phyloP scores from a whole-genome alignment of 2,329 filamentous ascomycete species.

The Seiridium unicorne region DNA sequence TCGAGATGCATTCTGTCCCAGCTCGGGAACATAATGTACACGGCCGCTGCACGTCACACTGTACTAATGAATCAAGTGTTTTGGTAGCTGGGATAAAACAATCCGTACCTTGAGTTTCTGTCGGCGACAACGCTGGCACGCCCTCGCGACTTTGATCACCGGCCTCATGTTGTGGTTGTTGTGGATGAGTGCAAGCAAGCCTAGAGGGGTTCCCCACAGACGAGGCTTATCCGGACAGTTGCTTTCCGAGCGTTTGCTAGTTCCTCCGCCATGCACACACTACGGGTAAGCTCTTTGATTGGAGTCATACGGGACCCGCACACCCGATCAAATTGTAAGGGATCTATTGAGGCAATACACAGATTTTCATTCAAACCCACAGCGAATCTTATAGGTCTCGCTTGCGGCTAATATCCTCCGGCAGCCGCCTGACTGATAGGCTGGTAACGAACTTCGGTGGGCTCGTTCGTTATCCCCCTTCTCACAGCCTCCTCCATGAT shows the following conservation, averaged over 20 bases:
- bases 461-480: conserved; percentile 40
- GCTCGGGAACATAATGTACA: conserved; percentile 28
- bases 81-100: neutral
- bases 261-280: too few species aligned
- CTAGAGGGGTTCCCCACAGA: too few species aligned
- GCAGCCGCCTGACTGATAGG: neutral
- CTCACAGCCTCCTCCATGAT: conserved; percentile 54
- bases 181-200: too few species aligned
- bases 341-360: too few species aligned
- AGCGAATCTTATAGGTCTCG: too few species aligned
- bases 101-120: conserved; percentile 3
- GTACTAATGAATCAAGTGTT: neutral
- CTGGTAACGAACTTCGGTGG: neutral
- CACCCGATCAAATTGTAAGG: too few species aligned
- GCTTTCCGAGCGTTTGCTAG: too few species aligned
- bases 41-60: conserved; percentile 23
- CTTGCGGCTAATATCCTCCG: neutral
- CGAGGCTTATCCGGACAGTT: too few species aligned
- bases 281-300: too few species aligned
- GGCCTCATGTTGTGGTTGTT: too few species aligned
- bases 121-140: neutral
- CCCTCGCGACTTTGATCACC: neutral
- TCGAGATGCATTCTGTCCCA: conserved; percentile 19
- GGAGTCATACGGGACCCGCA: too few species aligned
- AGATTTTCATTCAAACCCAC: too few species aligned